These are phyloP conservation scores for Quercus phellos DNA, from an alignment of 331 rosid species.

Conservation along the genomic window DNA sequence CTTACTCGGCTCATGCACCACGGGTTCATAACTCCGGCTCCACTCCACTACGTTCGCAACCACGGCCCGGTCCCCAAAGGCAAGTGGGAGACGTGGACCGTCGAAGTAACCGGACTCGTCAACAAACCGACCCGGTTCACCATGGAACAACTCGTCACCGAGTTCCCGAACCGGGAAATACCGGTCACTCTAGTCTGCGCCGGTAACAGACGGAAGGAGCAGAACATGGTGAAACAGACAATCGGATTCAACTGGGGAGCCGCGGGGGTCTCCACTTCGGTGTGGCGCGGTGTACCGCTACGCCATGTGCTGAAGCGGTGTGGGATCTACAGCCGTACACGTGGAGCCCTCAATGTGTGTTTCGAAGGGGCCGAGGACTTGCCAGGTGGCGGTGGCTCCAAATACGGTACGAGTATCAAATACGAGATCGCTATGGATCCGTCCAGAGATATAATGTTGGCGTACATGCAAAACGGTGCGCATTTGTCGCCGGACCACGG, in stretches of 20 bases:
- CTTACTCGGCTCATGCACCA: constrained; percentile 62
- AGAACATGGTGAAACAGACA: constrained; percentile 71
- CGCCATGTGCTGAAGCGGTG: constrained; percentile 48
- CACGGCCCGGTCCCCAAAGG: constrained; percentile 62
- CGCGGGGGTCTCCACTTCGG: constrained; percentile 56
- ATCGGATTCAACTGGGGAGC: constrained; percentile 88
- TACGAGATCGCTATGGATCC: constrained; percentile 71
- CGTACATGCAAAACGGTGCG: constrained; percentile 82
- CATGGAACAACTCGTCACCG: constrained; percentile 56
- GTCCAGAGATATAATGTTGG: constrained; percentile 61
- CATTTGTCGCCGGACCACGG: constrained; percentile 69
- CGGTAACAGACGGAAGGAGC: constrained; percentile 77
- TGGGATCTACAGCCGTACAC: constrained; percentile 37
- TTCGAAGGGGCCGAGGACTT: constrained; percentile 79
- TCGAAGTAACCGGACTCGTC: constrained; percentile 69
- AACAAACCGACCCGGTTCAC: constrained; percentile 45
- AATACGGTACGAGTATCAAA: constrained; percentile 63
- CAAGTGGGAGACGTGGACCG: constrained; percentile 60
- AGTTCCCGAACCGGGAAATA: constrained; percentile 45
- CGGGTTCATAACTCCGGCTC: constrained; percentile 82
- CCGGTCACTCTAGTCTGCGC: constrained; percentile 69
- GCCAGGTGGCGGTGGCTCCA: constrained; percentile 84
- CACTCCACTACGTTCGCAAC: constrained; percentile 80
- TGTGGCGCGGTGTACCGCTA: constrained; percentile 70
- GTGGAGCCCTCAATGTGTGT: constrained; percentile 64